These are phyloP conservation scores for Aspergillus nanangensis DNA, from an alignment of 495 filamentous ascomycete species.

Conservation along the genomic window DNA sequence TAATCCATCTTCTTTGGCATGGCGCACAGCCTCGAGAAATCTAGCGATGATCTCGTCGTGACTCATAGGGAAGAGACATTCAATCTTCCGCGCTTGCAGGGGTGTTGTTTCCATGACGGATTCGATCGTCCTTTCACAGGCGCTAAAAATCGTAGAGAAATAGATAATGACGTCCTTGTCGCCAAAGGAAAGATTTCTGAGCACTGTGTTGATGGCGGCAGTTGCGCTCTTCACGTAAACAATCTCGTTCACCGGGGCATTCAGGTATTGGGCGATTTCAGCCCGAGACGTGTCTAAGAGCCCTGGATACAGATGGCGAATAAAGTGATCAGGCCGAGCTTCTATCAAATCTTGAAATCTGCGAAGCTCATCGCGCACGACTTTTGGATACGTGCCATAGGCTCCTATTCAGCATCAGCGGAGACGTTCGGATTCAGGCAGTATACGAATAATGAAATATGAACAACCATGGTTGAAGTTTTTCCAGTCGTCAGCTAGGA, in stretches of 20 bases:
- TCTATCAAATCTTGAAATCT: conserved; percentile 58
- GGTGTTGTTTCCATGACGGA: conserved; percentile 61
- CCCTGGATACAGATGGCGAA: conserved; percentile 55
- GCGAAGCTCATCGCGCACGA: conserved; percentile 52
- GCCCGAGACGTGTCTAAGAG: conserved; percentile 59
- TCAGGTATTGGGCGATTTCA: conserved; percentile 60
- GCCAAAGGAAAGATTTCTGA: conserved; percentile 64
- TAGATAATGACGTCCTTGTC: conserved; percentile 58
- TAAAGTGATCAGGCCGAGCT: conserved; percentile 64
- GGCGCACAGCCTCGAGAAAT: conserved; percentile 46
- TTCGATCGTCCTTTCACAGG: conserved; percentile 63
- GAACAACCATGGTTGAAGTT: no score
- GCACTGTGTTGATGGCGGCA: conserved; percentile 71
- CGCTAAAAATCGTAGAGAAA: conserved; percentile 74
- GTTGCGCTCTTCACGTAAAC: conserved; percentile 84
- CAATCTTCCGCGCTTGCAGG: conserved; percentile 38
- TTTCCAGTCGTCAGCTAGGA: no score
- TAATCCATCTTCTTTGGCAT: conserved; percentile 38
- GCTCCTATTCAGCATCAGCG: no score
- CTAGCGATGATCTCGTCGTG: conserved; percentile 52
- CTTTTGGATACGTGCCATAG: conserved; percentile 70
- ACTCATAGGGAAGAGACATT: conserved; percentile 52
- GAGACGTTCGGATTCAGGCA: no score
- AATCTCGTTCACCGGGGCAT: conserved; percentile 55
- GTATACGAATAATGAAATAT: no score